Percentiles rank a stretch among this genome's conserved stretches.
These are phyloP conservation scores for Condylostoma magnum DNA, from an alignment of 169 alveolate genomes.

Conservation along the genomic window DNA sequence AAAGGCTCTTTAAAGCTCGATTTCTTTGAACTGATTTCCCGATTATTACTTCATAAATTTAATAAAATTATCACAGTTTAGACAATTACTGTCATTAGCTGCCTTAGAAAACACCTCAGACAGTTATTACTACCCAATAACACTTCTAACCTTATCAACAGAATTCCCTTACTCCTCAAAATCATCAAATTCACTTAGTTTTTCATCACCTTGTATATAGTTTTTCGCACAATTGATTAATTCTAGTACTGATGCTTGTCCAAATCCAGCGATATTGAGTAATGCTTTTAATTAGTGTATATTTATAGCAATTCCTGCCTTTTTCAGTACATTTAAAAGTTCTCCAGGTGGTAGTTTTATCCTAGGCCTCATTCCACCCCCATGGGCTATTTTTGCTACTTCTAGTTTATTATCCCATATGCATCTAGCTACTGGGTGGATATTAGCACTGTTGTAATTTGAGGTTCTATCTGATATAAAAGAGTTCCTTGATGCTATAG, in stretches of 20 bases:
- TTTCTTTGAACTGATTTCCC: too few relatives aligned
- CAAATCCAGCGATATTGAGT: background rate
- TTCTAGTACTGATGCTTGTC: slow-evolving; percentile 1
- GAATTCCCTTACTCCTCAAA: slow-evolving; percentile 24
- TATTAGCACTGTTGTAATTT: background rate
- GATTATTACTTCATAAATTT: too few relatives aligned
- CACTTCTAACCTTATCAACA: too few relatives aligned
- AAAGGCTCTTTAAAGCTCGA: too few relatives aligned
- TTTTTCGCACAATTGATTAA: background rate
- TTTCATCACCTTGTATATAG: background rate
- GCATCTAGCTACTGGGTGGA: background rate
- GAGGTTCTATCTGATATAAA: slow-evolving; percentile 7
- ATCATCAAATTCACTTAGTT: slow-evolving; percentile 8
- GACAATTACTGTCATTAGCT: too few relatives aligned
- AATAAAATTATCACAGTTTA: too few relatives aligned
- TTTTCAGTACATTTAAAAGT: background rate
- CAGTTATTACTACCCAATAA: too few relatives aligned
- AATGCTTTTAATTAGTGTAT: slow-evolving; percentile 27
- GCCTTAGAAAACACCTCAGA: too few relatives aligned
- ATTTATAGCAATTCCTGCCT: slow-evolving; percentile 14
- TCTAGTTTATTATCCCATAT: slow-evolving; percentile 19
- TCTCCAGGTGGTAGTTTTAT: background rate
- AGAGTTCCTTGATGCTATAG: background rate
- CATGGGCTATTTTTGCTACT: background rate
- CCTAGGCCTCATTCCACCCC: slow-evolving; percentile 29